Evolutionary conservation across 2,329 filamentous ascomycete genomes (phyloP).

Genomic region (Nemania abortiva): DNA sequence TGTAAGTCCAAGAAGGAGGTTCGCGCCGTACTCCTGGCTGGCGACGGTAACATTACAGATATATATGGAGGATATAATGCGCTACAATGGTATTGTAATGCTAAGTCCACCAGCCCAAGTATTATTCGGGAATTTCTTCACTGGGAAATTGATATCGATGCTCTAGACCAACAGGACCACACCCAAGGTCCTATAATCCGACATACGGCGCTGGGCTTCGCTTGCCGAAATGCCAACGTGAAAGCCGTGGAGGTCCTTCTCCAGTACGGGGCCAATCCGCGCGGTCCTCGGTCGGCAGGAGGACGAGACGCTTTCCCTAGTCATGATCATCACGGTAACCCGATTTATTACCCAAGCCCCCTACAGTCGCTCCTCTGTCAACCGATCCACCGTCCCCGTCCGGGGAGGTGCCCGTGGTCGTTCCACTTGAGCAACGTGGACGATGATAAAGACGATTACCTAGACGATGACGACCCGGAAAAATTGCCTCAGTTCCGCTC

Average conservation of each 20-base stretch:
- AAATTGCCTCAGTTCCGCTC: slow-evolving; percentile 22
- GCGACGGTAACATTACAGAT: slow-evolving; percentile 22
- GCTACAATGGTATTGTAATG: slow-evolving; percentile 39
- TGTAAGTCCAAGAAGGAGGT: slow-evolving; percentile 29
- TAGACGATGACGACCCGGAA: slow-evolving; percentile 22
- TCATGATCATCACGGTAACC: not conserved
- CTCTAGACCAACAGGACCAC: slow-evolving; percentile 26
- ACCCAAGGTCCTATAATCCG: not conserved
- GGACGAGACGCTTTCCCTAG: not conserved
- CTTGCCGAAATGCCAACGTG: slow-evolving; percentile 36
- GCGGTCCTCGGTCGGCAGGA: slow-evolving; percentile 24
- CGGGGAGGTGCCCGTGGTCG: slow-evolving; percentile 24
- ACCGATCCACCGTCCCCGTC: slow-evolving; percentile 24
- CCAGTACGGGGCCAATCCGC: slow-evolving; percentile 28
- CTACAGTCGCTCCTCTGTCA: slow-evolving; percentile 36
- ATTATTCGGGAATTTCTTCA: slow-evolving; percentile 26
- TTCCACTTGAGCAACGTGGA: slow-evolving; percentile 31
- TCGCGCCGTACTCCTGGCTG: slow-evolving; percentile 10
- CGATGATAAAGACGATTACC: slow-evolving; percentile 14
- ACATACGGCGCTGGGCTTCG: slow-evolving; percentile 36
- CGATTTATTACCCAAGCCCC: slow-evolving; percentile 29
- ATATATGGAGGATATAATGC: slow-evolving; percentile 34
- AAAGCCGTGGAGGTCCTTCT: slow-evolving; percentile 33
- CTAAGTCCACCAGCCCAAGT: slow-evolving; percentile 31
- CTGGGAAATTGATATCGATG: slow-evolving; percentile 32